Percentiles rank a stretch among this genome's conserved stretches.
Conservation (phyloP, 2,329 filamentous ascomycete genomes). For the Penicillium sp. region DNA sequence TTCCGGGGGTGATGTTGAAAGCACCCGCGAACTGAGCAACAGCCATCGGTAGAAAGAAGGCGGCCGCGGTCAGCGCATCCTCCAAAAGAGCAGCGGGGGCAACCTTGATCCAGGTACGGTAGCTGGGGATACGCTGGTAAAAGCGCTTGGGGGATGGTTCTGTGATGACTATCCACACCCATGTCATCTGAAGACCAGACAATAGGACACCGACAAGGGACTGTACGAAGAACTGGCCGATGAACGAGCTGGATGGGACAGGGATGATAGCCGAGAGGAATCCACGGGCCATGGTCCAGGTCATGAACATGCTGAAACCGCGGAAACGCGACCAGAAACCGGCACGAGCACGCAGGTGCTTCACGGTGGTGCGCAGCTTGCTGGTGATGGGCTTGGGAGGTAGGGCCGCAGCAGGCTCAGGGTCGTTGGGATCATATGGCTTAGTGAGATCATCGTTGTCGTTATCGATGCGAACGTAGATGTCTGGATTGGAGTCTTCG, state of each 20-base stretch:
- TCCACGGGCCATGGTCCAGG: conserved; percentile 49
- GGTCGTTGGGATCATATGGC: conserved; percentile 41
- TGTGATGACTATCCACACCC: conserved; percentile 85
- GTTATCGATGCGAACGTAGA: conserved; percentile 51
- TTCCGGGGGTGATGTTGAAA: conserved; percentile 33
- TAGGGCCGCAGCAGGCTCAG: conserved; percentile 45
- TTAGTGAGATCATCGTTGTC: conserved; percentile 36
- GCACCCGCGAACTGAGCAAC: conserved; percentile 52
- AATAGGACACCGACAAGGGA: conserved; percentile 62
- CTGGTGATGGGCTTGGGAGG: conserved; percentile 61
- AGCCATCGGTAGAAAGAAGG: conserved; percentile 35
- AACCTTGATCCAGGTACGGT: conserved; percentile 67
- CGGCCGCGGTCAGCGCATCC: conserved; percentile 56
- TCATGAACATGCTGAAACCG: conserved; percentile 57
- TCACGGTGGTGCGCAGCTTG: conserved; percentile 58
- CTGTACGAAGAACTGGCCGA: conserved; percentile 52
- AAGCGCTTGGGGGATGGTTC: conserved; percentile 63
- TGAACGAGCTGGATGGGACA: conserved; percentile 29
- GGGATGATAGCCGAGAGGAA: conserved; percentile 44
- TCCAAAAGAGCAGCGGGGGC: conserved; percentile 67
- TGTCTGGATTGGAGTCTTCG: conserved; percentile 58
- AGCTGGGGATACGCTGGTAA: conserved; percentile 68
- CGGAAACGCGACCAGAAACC: conserved; percentile 70
- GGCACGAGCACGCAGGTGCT: conserved; percentile 62
- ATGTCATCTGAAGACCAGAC: conserved; percentile 70